phyloP scores from a whole-genome alignment of 2,329 filamentous ascomycete genomes.

The Helicocarpus griseus region DNA sequence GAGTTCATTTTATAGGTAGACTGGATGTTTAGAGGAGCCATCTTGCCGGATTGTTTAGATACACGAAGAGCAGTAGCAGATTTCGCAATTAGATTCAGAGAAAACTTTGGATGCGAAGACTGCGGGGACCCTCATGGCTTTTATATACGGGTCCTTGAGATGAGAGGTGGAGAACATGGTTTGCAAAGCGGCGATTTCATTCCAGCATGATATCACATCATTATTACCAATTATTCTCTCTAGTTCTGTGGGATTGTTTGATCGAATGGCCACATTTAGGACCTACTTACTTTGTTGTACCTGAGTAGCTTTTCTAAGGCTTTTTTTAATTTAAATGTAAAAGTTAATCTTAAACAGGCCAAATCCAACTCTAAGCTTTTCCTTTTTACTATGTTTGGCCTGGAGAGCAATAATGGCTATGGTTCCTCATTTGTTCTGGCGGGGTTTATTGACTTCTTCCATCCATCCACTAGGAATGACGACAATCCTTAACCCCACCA shows the following conservation, averaged over 20 bases:
- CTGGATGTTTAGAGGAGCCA: constrained; percentile 22
- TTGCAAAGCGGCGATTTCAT: background rate
- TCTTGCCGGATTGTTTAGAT: constrained; percentile 6
- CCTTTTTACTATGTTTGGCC: too few relatives aligned
- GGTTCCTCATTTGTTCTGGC: too few relatives aligned
- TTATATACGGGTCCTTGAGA: background rate
- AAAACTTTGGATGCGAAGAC: background rate
- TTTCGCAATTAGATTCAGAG: background rate
- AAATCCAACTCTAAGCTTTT: too few relatives aligned
- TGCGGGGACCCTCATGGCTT: background rate
- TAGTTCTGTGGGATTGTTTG: background rate
- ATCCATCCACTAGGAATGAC: too few relatives aligned
- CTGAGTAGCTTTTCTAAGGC: too few relatives aligned
- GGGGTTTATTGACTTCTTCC: too few relatives aligned
- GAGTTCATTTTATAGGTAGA: constrained; percentile 43
- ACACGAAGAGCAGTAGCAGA: background rate
- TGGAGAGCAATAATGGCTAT: too few relatives aligned
- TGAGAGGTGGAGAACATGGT: background rate
- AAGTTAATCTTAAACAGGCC: too few relatives aligned
- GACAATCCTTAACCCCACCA: too few relatives aligned
- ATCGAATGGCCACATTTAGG: background rate
- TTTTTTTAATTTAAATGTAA: too few relatives aligned
- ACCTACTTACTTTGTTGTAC: too few relatives aligned
- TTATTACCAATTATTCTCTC: too few relatives aligned
- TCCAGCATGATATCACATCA: background rate